phyloP scores from a whole-genome alignment of 169 alveolate species.

The Theileria annulata region DNA sequence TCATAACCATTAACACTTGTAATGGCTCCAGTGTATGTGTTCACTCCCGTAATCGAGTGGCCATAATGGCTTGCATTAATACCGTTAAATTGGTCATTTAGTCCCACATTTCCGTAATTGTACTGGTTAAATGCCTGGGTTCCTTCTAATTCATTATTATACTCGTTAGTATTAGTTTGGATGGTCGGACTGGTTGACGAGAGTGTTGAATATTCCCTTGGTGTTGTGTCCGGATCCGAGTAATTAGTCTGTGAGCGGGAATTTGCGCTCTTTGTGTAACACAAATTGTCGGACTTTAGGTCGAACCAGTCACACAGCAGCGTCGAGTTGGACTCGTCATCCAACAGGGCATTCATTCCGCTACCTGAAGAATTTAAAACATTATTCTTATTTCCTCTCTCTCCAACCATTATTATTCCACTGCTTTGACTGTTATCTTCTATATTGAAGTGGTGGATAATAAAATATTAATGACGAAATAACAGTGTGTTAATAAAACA shows the following conservation, averaged over 20 bases:
- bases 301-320: constrained; percentile 17
- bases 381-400: too few species aligned
- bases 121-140: neutral
- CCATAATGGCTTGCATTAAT: neutral
- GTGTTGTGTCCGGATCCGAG: neutral
- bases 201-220: constrained; percentile 17
- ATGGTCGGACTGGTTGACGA: neutral
- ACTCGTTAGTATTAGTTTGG: neutral
- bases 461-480: too few species aligned
- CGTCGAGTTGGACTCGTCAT: neutral
- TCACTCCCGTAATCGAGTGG: too few species aligned
- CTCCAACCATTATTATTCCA: too few species aligned
- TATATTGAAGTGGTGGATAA: too few species aligned
- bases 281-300: neutral
- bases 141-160: neutral
- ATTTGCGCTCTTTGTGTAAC: constrained; percentile 18
- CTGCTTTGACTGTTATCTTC: too few species aligned
- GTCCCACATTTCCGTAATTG: constrained; percentile 11
- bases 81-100: neutral
- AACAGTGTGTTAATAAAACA: too few species aligned
- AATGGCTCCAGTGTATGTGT: too few species aligned
- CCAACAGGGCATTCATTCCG: too few species aligned
- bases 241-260: constrained; percentile 19
- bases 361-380: too few species aligned
- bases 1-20: too few species aligned